These are phyloP conservation scores for Sclerotinia trifoliorum DNA, from an alignment of 2,329 filamentous ascomycete species.

Conservation along the genomic window DNA sequence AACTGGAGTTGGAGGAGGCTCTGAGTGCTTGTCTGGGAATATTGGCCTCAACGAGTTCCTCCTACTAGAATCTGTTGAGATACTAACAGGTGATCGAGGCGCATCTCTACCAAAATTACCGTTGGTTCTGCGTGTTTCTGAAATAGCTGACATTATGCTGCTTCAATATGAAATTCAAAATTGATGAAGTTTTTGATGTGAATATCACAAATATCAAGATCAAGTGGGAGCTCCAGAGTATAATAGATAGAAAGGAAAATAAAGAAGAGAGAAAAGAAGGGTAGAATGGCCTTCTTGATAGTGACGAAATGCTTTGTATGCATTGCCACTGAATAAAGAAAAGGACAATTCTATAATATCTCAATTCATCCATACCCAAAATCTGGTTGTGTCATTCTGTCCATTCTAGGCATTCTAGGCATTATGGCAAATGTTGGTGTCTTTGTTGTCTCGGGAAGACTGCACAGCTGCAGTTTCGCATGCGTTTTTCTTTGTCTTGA, in stretches of 20 bases:
- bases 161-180: neutral
- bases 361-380: constrained; percentile 31
- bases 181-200: neutral
- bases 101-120: constrained; percentile 23
- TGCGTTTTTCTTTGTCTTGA: constrained; percentile 37
- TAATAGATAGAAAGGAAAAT: constrained; percentile 23
- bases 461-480: constrained; percentile 33
- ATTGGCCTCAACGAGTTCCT: constrained; percentile 32
- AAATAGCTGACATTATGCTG: constrained; percentile 33
- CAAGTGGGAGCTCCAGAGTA: constrained; percentile 14
- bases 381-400: constrained; percentile 37
- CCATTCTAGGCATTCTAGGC: constrained; percentile 33
- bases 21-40: constrained; percentile 32
- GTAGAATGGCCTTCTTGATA: constrained; percentile 40
- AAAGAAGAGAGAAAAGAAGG: constrained; percentile 27
- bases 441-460: constrained; percentile 42
- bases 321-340: constrained; percentile 36
- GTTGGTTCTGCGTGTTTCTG: constrained; percentile 26
- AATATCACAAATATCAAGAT: neutral
- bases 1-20: constrained; percentile 30
- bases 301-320: constrained; percentile 37
- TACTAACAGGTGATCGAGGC: constrained; percentile 35
- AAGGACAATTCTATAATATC: constrained; percentile 39
- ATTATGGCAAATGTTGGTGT: constrained; percentile 35
- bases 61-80: constrained; percentile 36